Percentiles rank a stretch among this genome's conserved stretches.
These are phyloP conservation scores for Pyricularia grisea DNA, from an alignment of 2,329 filamentous ascomycete genomes.

Conservation along the genomic window DNA sequence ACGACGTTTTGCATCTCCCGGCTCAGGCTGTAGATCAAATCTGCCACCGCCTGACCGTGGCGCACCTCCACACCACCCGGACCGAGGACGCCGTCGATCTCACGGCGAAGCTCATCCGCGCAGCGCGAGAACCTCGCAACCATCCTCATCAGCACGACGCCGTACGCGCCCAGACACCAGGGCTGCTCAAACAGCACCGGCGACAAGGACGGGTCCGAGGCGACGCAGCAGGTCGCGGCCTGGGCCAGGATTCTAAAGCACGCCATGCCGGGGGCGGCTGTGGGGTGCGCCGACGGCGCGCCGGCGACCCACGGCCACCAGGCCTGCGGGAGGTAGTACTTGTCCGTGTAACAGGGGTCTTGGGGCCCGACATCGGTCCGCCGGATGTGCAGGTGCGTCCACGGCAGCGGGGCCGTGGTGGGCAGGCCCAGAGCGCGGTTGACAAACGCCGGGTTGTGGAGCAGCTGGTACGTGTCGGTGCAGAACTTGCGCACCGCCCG, in stretches of 20 bases:
- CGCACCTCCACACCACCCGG: background rate
- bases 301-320: background rate
- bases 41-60: background rate
- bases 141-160: background rate
- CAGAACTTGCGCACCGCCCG: background rate
- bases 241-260: background rate
- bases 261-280: background rate
- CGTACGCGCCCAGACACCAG: background rate
- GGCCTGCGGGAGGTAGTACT: background rate
- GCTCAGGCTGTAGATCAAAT: background rate
- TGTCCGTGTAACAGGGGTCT: background rate
- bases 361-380: conserved; percentile 1
- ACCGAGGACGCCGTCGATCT: background rate
- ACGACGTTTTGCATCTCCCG: conserved; percentile 3
- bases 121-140: background rate
- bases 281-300: background rate
- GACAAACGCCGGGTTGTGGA: conserved; percentile 1
- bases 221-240: background rate
- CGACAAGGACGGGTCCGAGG: background rate
- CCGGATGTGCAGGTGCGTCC: conserved; percentile 4
- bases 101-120: background rate
- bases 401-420: background rate
- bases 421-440: background rate
- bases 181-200: background rate
- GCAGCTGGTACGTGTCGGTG: background rate